A percentile compares a stretch with the other conserved stretches of the same genome.
phyloP scores from a whole-genome alignment of 805 yeast genomes.

The Saccharomycopsis fibuligera region DNA sequence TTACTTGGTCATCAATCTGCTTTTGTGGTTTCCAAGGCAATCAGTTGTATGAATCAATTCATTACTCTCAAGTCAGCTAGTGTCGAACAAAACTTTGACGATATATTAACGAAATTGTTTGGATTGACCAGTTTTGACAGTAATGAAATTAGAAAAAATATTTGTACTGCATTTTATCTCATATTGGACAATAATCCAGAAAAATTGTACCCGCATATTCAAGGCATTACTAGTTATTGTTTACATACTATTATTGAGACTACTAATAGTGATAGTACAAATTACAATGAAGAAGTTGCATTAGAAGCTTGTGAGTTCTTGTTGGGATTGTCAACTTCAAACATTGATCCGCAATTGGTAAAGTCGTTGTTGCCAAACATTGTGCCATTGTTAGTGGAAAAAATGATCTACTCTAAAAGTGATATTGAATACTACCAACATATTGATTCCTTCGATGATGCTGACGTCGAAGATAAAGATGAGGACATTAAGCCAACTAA shows the following conservation, averaged over 20 bases:
- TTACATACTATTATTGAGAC: constrained; percentile 61
- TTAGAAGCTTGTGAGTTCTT: constrained; percentile 92
- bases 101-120: constrained; percentile 58
- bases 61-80: constrained; percentile 64
- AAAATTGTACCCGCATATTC: constrained; percentile 68
- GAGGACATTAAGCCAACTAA: constrained; percentile 84
- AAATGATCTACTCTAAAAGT: constrained; percentile 85
- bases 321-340: constrained; percentile 61
- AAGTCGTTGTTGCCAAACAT: constrained; percentile 53
- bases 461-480: constrained; percentile 69
- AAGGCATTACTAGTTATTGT: constrained; percentile 81
- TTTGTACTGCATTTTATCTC: constrained; percentile 69
- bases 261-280: background rate
- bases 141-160: constrained; percentile 58
- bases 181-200: constrained; percentile 76
- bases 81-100: constrained; percentile 58
- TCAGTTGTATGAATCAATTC: constrained; percentile 72
- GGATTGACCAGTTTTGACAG: constrained; percentile 55
- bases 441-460: constrained; percentile 70
- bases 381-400: constrained; percentile 69
- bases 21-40: constrained; percentile 51
- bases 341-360: constrained; percentile 45
- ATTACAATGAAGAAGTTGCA: constrained; percentile 63
- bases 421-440: constrained; percentile 60
- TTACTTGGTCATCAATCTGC: constrained; percentile 39